Base-by-base conservation (phyloP, 2,329 filamentous ascomycete species). In the Apiospora hydei region DNA sequence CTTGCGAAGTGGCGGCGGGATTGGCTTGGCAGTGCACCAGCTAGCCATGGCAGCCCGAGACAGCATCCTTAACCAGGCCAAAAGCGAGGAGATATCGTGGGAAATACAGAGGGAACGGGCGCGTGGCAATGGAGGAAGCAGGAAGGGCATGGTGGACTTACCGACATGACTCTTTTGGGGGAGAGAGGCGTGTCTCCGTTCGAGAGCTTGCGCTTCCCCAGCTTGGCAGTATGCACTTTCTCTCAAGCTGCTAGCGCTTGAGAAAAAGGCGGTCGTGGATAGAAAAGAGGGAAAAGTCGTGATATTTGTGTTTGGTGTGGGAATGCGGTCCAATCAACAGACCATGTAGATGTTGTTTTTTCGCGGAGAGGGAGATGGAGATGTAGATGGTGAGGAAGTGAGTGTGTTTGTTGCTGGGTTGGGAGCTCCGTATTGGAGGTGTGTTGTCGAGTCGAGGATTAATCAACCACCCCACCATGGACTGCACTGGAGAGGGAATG, bases 201-300 rank as follows among this genome's bases (percentile, higher is more conserved):
- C 76, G 90, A 92, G 78, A 90, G 84, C 84, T 90, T 92, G 83
- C 90, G 89, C 86, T 92, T 92, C 87, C 88, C 89, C 88, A 88
- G 87, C 83, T 89, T 88, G 85, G 82, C 84, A 75, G 73, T 73
- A 74, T 76, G 76, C 44, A 49, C 38, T 44, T 64, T 64, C 67
- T 71, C 72, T 73, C 72, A 73, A 73, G 72, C 72, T 73, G 49
- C 76, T 79, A 57, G 68, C 67, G 70, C 71, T 72, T 69, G 69
- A 72, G 72, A 73, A 72, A 38, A 51, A 30, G 46, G 43, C n/a
- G 66, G 34, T 64, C 30, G 57, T 41, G 18, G 21, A 16, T 64
- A 6, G n/a, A 14, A 41, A n/a, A 18, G 21, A 16, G 38, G 4
- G 13, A 14, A 41, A 61, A 14, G 30, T 41, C 34, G 57, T 41